phyloP scores from a whole-genome alignment of 805 yeast genomes.

The Monosporozyma unispora region DNA sequence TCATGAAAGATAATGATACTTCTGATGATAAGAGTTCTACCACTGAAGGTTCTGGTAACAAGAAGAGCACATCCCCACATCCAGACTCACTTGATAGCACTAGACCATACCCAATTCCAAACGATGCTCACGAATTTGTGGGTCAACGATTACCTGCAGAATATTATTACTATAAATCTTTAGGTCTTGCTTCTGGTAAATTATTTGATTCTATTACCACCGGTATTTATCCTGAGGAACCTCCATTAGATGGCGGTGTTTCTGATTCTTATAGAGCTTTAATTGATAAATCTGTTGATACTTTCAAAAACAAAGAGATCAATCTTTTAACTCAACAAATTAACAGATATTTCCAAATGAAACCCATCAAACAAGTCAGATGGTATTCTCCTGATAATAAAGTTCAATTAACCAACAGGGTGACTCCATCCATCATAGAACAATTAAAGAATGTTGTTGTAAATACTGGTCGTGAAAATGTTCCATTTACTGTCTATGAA shows the following conservation, averaged over 20 bases:
- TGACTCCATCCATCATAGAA: constrained; percentile 44
- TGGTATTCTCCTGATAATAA: constrained; percentile 43
- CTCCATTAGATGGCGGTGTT: constrained; percentile 57
- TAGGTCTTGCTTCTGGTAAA: constrained; percentile 55
- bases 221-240: constrained; percentile 52
- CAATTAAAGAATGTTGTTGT: constrained; percentile 31
- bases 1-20: constrained; percentile 3
- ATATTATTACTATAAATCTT: constrained; percentile 66
- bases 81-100: neutral
- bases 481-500: constrained; percentile 22
- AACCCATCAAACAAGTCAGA: constrained; percentile 44
- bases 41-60: neutral
- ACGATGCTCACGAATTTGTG: constrained; percentile 71
- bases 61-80: neutral
- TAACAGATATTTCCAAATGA: constrained; percentile 78
- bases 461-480: constrained; percentile 19
- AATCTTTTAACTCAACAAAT: constrained; percentile 62
- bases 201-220: constrained; percentile 58
- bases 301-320: constrained; percentile 49
- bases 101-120: constrained; percentile 39
- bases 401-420: constrained; percentile 41
- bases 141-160: constrained; percentile 85
- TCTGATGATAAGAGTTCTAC: neutral
- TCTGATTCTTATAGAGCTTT: constrained; percentile 51
- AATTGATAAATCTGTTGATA: constrained; percentile 38